A percentile compares a stretch with the other conserved stretches of the same genome.
phyloP scores from a whole-genome alignment of 345 rosid species.

The Boechera divaricarpa region DNA sequence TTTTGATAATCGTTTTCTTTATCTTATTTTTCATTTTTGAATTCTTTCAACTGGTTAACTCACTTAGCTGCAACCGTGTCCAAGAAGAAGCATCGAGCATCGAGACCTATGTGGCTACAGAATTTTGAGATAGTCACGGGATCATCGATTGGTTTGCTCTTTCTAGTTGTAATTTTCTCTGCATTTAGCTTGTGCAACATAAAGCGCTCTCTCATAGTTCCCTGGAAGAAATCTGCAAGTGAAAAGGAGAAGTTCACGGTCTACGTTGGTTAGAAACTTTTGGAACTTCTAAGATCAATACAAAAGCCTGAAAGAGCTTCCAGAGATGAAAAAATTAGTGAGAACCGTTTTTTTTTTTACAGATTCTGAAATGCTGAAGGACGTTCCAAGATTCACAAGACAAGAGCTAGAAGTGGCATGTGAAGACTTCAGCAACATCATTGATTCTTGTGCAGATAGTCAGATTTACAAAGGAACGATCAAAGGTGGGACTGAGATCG shows the following conservation, averaged over 20 bases:
- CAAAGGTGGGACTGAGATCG: slow-evolving; percentile 88
- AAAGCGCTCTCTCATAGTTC: slow-evolving; percentile 76
- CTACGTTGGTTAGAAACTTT: slow-evolving; percentile 65
- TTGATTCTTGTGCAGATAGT: slow-evolving; percentile 86
- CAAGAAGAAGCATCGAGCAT: slow-evolving; percentile 51
- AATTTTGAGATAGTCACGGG: slow-evolving; percentile 85
- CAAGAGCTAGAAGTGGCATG: slow-evolving; percentile 98
- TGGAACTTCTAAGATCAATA: slow-evolving; percentile 1
- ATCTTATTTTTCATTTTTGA: background rate
- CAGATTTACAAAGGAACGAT: slow-evolving; percentile 87
- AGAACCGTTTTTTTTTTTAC: slow-evolving; percentile 17
- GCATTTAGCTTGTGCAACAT: slow-evolving; percentile 65
- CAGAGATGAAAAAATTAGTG: background rate
- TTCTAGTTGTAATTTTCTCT: slow-evolving; percentile 61
- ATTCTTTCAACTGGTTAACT: slow-evolving; percentile 22
- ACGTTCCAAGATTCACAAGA: slow-evolving; percentile 74
- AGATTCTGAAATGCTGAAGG: slow-evolving; percentile 90
- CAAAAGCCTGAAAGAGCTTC: slow-evolving; percentile 22
- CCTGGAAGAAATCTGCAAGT: slow-evolving; percentile 89
- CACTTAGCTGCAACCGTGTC: slow-evolving; percentile 44
- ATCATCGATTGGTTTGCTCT: slow-evolving; percentile 68
- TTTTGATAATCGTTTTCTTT: background rate
- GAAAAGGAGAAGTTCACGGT: slow-evolving; percentile 71
- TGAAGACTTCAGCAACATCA: slow-evolving; percentile 99
- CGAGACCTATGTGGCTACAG: slow-evolving; percentile 80